These are phyloP conservation scores for Pinus taeda DNA, from an alignment of 75 land plant genomes.

Conservation along the genomic window DNA sequence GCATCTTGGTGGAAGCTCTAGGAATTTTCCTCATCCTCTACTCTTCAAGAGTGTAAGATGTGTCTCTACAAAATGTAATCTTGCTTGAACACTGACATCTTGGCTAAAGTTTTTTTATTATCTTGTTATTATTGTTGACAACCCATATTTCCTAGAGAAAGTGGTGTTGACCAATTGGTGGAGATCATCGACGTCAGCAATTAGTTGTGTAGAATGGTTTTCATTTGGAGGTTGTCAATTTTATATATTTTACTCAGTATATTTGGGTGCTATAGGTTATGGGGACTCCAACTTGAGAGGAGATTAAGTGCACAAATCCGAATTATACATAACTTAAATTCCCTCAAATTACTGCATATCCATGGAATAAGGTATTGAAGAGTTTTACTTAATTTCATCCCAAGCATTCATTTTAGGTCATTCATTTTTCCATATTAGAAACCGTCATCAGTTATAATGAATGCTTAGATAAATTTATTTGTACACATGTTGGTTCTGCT, in stretches of 20 bases:
- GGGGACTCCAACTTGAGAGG: no score
- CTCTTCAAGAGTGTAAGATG: neutral
- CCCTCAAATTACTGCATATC: no score
- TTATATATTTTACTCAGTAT: neutral
- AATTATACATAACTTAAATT: no score
- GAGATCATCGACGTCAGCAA: conserved; percentile 75
- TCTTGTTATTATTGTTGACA: conserved; percentile 16
- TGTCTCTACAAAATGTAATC: neutral
- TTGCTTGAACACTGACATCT: neutral
- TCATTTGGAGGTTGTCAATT: neutral
- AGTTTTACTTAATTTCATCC: neutral
- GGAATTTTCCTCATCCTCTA: neutral
- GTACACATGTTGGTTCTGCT: neutral
- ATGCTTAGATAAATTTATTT: neutral
- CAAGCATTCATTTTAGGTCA: neutral
- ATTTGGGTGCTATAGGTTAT: conserved; percentile 36
- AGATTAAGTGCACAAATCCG: no score
- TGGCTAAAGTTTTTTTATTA: neutral
- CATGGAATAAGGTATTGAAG: conserved; percentile 13
- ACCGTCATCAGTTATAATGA: neutral
- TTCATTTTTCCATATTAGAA: neutral
- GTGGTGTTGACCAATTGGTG: conserved; percentile 82
- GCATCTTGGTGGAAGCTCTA: neutral
- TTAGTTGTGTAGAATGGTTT: neutral
- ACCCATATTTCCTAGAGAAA: conserved; percentile 89